Percentiles rank a stretch among this genome's conserved stretches.
Conservation (phyloP, 257 asterid species). For the Solanum verrucosum region DNA sequence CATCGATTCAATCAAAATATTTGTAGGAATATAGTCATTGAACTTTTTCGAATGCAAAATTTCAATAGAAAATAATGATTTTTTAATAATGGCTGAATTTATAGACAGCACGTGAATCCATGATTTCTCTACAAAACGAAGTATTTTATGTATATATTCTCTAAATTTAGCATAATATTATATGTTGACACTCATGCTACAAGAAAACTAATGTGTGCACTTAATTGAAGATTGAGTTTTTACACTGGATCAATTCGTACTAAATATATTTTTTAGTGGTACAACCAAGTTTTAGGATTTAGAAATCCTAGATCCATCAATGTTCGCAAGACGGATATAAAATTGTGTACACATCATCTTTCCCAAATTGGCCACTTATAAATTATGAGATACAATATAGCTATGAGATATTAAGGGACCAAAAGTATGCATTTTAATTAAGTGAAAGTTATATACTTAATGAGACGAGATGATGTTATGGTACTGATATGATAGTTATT, state of each 20-base stretch:
- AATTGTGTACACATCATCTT: not conserved
- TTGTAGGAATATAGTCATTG: not conserved
- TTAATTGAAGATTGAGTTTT: too few relatives aligned
- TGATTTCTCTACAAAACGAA: not conserved
- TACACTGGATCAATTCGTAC: not conserved
- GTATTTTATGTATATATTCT: too few relatives aligned
- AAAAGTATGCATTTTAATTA: not conserved
- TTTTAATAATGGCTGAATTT: too few relatives aligned
- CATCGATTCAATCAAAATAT: not conserved
- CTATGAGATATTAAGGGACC: not conserved
- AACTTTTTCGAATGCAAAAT: too few relatives aligned
- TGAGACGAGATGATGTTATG: constrained; percentile 10
- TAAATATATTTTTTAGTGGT: not conserved
- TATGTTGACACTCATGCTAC: not conserved
- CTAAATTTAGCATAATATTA: not conserved
- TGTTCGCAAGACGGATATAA: not conserved
- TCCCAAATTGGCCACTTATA: not conserved
- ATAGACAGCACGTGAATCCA: not conserved
- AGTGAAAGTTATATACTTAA: not conserved
- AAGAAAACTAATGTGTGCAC: too few relatives aligned
- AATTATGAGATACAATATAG: not conserved
- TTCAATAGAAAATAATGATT: not conserved
- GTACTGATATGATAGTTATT: constrained; percentile 15
- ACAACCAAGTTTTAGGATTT: not conserved
- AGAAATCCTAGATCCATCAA: not conserved